Evolutionary conservation across 176 grass and related monocot species (phyloP), one percentile per base, ranked within the genome.

Genomic region (Paspalum vaginatum): DNA sequence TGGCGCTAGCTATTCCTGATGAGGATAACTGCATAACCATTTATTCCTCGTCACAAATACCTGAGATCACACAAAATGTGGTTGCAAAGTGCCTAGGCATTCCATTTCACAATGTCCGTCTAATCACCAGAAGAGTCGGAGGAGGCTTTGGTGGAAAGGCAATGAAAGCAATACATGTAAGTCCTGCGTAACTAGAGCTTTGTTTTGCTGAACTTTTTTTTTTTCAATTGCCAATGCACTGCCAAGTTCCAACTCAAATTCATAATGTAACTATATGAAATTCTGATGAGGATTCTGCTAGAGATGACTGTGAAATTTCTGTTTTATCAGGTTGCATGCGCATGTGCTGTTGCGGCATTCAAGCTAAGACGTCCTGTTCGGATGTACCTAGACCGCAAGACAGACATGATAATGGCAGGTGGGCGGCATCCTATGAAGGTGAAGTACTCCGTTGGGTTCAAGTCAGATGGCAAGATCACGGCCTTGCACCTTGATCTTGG

Each of bases 341-440:
- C 88, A 9, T 93, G 88, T 80, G 93, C 93, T 27, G 14, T 97
- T 62, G 85, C 90, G 5, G 88, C 93, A 55, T 84, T 82, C 68
- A 93, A 91, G 68, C 56, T 97, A 46, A 80, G 42, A n/a, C 90
- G 80, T 15, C 93, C 93, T 7, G 87, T 97, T 32, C 73, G 85
- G 56, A 97, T 97, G 90, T 97, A 93, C 67, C 64, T 97, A 0
- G 93, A 97, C 26, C 88, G 93, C 5, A 85, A 93, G 68, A 93
- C 93, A 25, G 93, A 97, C 60, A 97, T 97, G 88, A 76, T 93
- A 70, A 88, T 97, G 14, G 70, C 84, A 9, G 93, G 87, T 32
- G 93, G 93, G 16, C 83, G 93, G 61, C 87, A 97, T 86, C 93
- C 93, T n/a, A 97, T 88, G 79, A 85, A 97, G 71, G 90, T 18